phyloP scores from a whole-genome alignment of 305 asterid species.

The Striga hermonthica region DNA sequence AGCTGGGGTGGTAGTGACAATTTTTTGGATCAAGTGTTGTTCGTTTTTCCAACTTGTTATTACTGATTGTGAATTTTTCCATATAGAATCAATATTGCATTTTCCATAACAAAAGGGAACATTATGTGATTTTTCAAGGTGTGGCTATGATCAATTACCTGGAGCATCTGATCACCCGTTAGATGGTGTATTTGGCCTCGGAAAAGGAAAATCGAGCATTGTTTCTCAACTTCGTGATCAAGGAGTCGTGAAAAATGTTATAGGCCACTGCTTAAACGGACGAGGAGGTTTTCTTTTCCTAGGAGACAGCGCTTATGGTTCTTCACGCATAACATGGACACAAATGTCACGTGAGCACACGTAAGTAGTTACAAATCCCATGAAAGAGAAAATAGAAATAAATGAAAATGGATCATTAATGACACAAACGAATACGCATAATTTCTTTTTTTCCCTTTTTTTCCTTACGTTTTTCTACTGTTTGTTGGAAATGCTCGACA shows the following conservation, averaged over 20 bases:
- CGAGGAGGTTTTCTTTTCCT: slow-evolving; percentile 87
- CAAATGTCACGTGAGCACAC: slow-evolving; percentile 67
- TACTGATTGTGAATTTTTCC: too few species aligned
- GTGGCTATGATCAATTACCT: slow-evolving; percentile 87
- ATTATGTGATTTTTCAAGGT: slow-evolving; percentile 48
- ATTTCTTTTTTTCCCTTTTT: too few species aligned
- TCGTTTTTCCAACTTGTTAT: too few species aligned
- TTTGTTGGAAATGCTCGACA: neutral
- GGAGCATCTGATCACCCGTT: slow-evolving; percentile 66
- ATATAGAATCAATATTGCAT: too few species aligned
- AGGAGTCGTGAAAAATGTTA: slow-evolving; percentile 59
- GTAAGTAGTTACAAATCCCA: slow-evolving; percentile 37
- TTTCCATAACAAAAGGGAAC: too few species aligned
- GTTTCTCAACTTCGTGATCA: slow-evolving; percentile 74
- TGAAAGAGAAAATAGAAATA: too few species aligned
- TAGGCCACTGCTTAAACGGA: slow-evolving; percentile 77
- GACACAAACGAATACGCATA: too few species aligned
- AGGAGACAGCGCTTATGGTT: slow-evolving; percentile 74
- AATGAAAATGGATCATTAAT: too few species aligned
- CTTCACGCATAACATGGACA: slow-evolving; percentile 73
- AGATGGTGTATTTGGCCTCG: slow-evolving; percentile 96
- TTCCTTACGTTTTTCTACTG: too few species aligned
- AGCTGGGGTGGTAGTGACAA: too few species aligned
- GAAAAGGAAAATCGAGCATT: slow-evolving; percentile 79
- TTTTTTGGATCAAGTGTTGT: too few species aligned